Conservation (phyloP, 139 green algal species). For the Zygnema cylindricum region DNA sequence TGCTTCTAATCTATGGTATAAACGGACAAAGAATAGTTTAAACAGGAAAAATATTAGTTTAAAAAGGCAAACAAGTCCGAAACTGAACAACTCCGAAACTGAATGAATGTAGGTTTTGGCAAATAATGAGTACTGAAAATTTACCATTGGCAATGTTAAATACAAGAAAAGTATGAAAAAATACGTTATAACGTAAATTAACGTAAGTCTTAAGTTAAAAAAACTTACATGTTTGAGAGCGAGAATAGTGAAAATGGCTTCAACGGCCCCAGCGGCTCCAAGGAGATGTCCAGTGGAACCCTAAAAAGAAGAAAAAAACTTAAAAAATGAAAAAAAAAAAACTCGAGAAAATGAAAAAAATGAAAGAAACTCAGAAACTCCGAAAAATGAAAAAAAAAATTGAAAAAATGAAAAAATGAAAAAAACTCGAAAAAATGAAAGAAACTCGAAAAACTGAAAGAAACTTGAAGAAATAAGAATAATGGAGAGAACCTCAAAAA, state of each 20-base stretch:
- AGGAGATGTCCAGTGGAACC: conserved; percentile 84
- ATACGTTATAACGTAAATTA: not conserved
- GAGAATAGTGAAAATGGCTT: conserved; percentile 76
- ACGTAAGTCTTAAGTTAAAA: not conserved
- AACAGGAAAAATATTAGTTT: too few species aligned
- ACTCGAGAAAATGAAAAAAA: not conserved
- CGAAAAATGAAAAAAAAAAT: not conserved
- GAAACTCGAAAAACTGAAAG: too few species aligned
- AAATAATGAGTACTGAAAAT: not conserved
- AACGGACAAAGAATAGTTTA: too few species aligned
- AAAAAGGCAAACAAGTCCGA: too few species aligned
- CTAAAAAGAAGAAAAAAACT: conserved; percentile 27
- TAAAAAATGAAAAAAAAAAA: not conserved
- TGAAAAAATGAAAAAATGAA: not conserved
- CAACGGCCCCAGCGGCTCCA: conserved; percentile 82
- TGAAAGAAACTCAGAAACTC: not conserved
- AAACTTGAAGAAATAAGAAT: too few species aligned
- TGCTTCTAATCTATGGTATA: too few species aligned
- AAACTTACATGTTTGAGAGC: conserved; percentile 68
- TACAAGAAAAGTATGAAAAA: not conserved
- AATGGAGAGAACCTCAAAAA: too few species aligned
- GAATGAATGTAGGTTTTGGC: not conserved
- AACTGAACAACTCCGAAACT: too few species aligned
- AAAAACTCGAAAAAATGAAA: not conserved
- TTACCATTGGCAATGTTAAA: not conserved